A percentile compares a stretch with the other conserved stretches of the same genome.
phyloP scores from a whole-genome alignment of 2,329 filamentous ascomycete species.

The Aspergillus sp. region DNA sequence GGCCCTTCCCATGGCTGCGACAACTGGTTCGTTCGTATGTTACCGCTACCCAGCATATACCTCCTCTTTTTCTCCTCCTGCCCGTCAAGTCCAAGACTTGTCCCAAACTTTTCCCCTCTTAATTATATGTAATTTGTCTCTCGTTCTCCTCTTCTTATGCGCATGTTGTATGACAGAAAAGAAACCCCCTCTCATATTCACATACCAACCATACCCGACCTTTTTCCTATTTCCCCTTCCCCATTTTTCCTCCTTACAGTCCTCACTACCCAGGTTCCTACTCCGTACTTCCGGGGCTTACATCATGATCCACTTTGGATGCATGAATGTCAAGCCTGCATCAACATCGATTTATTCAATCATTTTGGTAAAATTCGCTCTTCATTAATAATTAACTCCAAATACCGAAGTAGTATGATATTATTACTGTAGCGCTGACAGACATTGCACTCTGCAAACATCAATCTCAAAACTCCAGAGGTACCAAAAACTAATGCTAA shows the following conservation, averaged over 20 bases:
- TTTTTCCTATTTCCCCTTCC: background rate
- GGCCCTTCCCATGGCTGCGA: background rate
- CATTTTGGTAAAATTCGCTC: background rate
- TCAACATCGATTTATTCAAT: background rate
- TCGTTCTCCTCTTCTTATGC: too few relatives aligned
- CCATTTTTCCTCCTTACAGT: background rate
- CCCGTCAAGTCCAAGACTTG: background rate
- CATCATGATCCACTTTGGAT: conserved; percentile 1
- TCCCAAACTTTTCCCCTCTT: too few relatives aligned
- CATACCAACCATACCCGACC: background rate
- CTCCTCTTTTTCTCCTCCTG: background rate
- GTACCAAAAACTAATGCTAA: background rate
- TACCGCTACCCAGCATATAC: background rate
- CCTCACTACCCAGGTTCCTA: background rate
- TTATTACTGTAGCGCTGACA: background rate
- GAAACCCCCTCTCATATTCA: background rate
- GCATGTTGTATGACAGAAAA: too few relatives aligned
- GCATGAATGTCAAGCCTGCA: background rate
- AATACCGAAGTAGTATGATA: background rate
- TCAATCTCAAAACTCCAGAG: background rate
- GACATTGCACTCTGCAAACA: background rate
- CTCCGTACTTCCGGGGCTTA: background rate
- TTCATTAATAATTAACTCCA: background rate
- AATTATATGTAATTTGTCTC: too few relatives aligned
- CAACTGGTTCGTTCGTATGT: background rate